Evolutionary conservation across 208 protist species (phyloP).

Genomic region (Acanthamoeba comandoni): DNA sequence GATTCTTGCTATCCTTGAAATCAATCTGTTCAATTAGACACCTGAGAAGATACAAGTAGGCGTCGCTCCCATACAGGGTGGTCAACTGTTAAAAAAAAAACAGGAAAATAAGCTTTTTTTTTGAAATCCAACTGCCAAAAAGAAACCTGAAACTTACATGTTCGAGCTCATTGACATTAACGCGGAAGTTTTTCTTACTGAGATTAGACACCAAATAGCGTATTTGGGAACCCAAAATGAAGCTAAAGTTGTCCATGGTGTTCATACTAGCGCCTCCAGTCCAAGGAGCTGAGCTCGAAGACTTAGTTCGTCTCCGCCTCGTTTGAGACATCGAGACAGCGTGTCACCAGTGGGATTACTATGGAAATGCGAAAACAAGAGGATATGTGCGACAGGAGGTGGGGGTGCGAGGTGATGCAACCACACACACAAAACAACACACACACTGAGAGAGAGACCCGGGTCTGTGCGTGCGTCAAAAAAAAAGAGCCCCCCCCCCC

Average conservation of each 20-base stretch:
- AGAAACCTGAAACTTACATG: constrained; percentile 67
- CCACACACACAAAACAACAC: too few species aligned
- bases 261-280: neutral
- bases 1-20: constrained; percentile 78
- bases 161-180: constrained; percentile 76
- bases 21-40: constrained; percentile 81
- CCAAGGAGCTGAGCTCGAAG: constrained; percentile 22
- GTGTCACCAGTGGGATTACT: neutral
- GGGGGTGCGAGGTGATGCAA: neutral
- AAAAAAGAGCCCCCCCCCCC: too few species aligned
- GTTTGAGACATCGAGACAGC: constrained; percentile 17
- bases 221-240: constrained; percentile 80
- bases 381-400: neutral
- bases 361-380: neutral
- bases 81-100: constrained; percentile 73
- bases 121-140: neutral
- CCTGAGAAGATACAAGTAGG: constrained; percentile 83
- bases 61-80: constrained; percentile 85
- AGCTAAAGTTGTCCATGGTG: constrained; percentile 66
- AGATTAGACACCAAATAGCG: constrained; percentile 76
- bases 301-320: constrained; percentile 49
- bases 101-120: constrained; percentile 13
- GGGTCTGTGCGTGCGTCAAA: too few species aligned
- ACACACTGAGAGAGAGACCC: too few species aligned
- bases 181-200: constrained; percentile 80